phyloP scores from a whole-genome alignment of 1,284 basidiomycete species.

The Rhodotorula mucilaginosa region DNA sequence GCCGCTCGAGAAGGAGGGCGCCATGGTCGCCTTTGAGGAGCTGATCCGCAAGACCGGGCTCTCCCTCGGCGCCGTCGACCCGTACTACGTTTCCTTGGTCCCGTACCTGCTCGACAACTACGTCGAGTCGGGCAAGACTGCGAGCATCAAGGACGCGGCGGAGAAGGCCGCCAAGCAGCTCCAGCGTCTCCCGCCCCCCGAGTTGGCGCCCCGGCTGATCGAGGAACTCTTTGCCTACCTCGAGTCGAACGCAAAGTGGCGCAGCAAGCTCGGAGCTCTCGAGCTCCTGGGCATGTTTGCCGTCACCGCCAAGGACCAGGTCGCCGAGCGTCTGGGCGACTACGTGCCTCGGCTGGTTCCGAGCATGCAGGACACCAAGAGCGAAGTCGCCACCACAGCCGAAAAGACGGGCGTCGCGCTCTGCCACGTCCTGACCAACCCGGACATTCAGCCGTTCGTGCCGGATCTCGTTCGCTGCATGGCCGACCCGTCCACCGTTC shows the following conservation, averaged over 20 bases:
- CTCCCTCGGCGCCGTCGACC: conserved; percentile 70
- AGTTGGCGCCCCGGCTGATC: conserved; percentile 71
- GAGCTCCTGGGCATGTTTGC: conserved; percentile 56
- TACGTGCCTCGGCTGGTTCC: conserved; percentile 83
- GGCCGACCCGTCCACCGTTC: conserved; percentile 77
- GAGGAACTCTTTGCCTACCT: conserved; percentile 68
- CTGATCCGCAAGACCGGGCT: conserved; percentile 60
- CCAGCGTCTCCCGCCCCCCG: conserved; percentile 78
- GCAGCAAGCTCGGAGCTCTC: conserved; percentile 87
- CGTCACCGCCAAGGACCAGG: conserved; percentile 64
- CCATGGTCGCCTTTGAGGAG: conserved; percentile 57
- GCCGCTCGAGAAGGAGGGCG: conserved; percentile 78
- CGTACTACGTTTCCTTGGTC: conserved; percentile 77
- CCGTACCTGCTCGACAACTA: conserved; percentile 78
- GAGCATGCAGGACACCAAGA: conserved; percentile 96
- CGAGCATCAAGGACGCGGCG: conserved; percentile 77
- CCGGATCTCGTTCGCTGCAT: conserved; percentile 84
- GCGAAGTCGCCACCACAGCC: conserved; percentile 85
- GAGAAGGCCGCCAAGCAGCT: conserved; percentile 78
- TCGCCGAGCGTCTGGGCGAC: conserved; percentile 77
- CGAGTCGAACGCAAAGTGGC: conserved; percentile 82
- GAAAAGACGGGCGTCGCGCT: conserved; percentile 89
- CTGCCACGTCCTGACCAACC: conserved; percentile 88
- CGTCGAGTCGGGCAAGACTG: conserved; percentile 76
- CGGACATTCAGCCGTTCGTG: conserved; percentile 88